Evolutionary conservation across 352 stramenopile genomes (phyloP).

Genomic region (Pythium monospermum): DNA sequence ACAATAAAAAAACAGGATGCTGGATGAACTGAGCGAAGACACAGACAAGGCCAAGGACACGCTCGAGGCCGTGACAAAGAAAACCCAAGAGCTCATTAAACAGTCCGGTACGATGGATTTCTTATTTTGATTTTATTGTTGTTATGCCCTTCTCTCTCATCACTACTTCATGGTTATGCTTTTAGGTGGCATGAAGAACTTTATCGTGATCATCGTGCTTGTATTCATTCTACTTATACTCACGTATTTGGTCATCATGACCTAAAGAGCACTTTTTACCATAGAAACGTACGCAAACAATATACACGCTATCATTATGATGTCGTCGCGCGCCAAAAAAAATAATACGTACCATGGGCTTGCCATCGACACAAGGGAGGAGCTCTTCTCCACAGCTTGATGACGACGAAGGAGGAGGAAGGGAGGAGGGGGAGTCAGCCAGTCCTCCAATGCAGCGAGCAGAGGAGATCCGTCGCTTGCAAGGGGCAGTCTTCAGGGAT

Average conservation of each 20-base stretch:
- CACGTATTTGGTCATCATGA: constrained; percentile 88
- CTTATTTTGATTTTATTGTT: too few species aligned
- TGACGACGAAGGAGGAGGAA: too few species aligned
- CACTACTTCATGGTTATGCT: too few species aligned
- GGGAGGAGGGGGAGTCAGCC: too few species aligned
- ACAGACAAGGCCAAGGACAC: constrained; percentile 77
- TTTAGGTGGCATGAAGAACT: constrained; percentile 79
- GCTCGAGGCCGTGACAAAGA: constrained; percentile 73
- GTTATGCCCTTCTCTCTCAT: neutral
- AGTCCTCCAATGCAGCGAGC: too few species aligned
- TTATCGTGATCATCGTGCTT: constrained; percentile 84
- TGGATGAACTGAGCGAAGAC: constrained; percentile 79
- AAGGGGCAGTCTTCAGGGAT: too few species aligned
- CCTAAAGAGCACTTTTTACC: constrained; percentile 33
- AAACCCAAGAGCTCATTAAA: constrained; percentile 83
- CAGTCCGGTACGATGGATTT: constrained; percentile 48
- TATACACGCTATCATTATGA: constrained; percentile 23
- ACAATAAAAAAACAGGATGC: constrained; percentile 41
- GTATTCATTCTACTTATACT: constrained; percentile 78
- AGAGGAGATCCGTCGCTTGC: too few species aligned
- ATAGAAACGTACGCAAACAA: constrained; percentile 16
- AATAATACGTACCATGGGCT: too few species aligned
- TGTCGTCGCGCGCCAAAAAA: too few species aligned
- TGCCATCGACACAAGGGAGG: too few species aligned
- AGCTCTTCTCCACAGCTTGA: too few species aligned